Percentiles rank a stretch among this genome's conserved stretches.
Evolutionary conservation across 176 grass and related monocot species (phyloP).

Genomic region (Cenchrus purpureus): DNA sequence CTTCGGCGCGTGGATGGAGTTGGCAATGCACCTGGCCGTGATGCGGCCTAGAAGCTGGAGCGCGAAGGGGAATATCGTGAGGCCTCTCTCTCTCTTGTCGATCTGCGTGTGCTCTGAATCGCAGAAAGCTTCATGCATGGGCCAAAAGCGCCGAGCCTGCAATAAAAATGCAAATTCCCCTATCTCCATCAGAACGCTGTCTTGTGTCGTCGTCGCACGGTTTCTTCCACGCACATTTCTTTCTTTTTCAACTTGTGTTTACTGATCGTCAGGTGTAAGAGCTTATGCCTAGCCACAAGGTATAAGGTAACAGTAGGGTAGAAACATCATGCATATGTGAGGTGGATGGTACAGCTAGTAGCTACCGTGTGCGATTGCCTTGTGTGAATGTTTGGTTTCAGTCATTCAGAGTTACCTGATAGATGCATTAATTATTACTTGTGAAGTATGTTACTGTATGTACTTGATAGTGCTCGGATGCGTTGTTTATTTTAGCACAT

Average conservation of each 20-base stretch:
- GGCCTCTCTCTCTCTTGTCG: constrained; percentile 5
- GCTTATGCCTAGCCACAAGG: background rate
- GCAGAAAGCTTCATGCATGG: constrained; percentile 11
- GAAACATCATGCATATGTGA: background rate
- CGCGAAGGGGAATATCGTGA: constrained; percentile 29
- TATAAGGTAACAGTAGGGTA: background rate
- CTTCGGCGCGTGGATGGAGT: constrained; percentile 8
- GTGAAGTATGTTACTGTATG: background rate
- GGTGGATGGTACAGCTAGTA: background rate
- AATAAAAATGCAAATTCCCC: constrained; percentile 43
- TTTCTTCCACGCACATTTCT: constrained; percentile 40
- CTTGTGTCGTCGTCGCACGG: background rate
- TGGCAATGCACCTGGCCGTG: constrained; percentile 55
- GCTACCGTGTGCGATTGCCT: background rate
- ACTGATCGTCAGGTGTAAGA: background rate
- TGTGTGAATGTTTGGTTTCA: background rate
- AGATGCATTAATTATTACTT: background rate
- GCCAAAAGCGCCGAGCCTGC: background rate
- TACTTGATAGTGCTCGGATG: background rate
- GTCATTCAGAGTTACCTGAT: constrained; percentile 2
- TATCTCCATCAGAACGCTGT: constrained; percentile 34
- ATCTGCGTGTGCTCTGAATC: constrained; percentile 19
- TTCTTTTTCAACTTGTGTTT: background rate
- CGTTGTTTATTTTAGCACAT: background rate
- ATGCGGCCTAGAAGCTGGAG: constrained; percentile 45